Percentiles rank a stretch among this genome's conserved stretches.
Evolutionary conservation across 108 stramenopile genomes (phyloP).

Genomic region (Cyclotella baltica): DNA sequence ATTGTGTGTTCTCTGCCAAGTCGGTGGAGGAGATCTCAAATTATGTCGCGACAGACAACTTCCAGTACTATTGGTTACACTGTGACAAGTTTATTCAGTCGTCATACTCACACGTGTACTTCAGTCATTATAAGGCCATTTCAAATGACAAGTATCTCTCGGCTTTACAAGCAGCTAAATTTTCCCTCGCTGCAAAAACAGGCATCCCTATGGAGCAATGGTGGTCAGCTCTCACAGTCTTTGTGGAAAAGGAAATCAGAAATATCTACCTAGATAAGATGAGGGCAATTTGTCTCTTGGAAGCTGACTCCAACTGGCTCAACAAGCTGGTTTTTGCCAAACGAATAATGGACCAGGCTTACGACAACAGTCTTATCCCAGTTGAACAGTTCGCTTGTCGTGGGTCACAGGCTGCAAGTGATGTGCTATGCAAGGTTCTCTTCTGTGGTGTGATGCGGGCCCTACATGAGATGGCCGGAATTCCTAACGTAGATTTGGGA

Average conservation of each 20-base stretch:
- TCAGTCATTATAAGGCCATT: conserved; percentile 14
- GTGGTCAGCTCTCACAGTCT: neutral
- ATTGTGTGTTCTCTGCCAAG: neutral
- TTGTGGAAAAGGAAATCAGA: conserved; percentile 23
- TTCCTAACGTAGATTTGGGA: conserved; percentile 4
- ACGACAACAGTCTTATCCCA: neutral
- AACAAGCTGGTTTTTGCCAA: conserved; percentile 28
- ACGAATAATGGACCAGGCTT: conserved; percentile 12
- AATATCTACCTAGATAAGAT: conserved; percentile 12
- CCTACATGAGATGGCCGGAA: neutral
- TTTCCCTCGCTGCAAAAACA: too few species aligned
- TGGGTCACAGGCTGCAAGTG: neutral
- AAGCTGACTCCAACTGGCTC: conserved; percentile 27
- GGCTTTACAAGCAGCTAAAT: too few species aligned
- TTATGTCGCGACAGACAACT: neutral
- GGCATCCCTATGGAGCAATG: too few species aligned
- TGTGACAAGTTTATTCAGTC: neutral
- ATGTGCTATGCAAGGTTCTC: neutral
- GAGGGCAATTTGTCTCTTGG: neutral
- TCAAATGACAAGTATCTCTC: too few species aligned
- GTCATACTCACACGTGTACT: neutral
- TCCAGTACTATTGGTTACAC: neutral
- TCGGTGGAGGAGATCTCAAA: neutral
- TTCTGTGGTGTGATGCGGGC: conserved; percentile 9
- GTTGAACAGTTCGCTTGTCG: conserved; percentile 15